These are phyloP conservation scores for Colletotrichum navitas DNA, from an alignment of 2,329 filamentous ascomycete genomes.

Conservation along the genomic window DNA sequence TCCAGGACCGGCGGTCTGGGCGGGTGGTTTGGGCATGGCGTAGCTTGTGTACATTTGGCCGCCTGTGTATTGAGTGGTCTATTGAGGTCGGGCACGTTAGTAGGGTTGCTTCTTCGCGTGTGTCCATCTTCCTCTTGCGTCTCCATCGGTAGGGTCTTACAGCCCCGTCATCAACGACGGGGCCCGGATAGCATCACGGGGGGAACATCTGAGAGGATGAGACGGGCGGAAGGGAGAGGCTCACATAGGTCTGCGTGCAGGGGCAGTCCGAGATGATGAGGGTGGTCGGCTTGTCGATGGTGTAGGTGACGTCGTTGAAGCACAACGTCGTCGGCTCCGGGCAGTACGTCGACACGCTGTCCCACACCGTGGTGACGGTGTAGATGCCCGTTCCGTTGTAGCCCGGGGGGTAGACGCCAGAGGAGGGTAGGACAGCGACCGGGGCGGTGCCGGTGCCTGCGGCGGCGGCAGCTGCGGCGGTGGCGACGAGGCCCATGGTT, in stretches of 20 bases:
- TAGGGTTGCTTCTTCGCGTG: background rate
- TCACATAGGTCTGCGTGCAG: slow-evolving; percentile 54
- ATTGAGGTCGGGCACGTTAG: background rate
- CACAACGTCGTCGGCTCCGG: slow-evolving; percentile 57
- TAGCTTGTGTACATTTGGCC: slow-evolving; percentile 7
- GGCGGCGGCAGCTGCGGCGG: slow-evolving; percentile 24
- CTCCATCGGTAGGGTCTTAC: background rate
- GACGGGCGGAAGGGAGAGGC: background rate
- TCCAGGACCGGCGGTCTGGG: slow-evolving; percentile 2
- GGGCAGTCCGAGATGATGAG: slow-evolving; percentile 68
- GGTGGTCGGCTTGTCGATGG: slow-evolving; percentile 65
- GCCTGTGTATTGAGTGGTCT: slow-evolving; percentile 4
- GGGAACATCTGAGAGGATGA: background rate
- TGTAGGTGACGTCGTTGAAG: slow-evolving; percentile 60
- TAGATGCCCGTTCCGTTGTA: slow-evolving; percentile 45
- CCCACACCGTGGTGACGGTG: slow-evolving; percentile 54
- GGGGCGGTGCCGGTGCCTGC: slow-evolving; percentile 26
- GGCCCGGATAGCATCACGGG: background rate
- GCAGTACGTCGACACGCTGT: slow-evolving; percentile 57
- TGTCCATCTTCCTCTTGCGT: background rate
- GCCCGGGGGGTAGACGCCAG: slow-evolving; percentile 28
- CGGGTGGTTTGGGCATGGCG: slow-evolving; percentile 13
- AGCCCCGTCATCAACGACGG: too few species aligned
- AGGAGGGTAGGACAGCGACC: background rate
- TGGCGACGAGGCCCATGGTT: slow-evolving; percentile 45